Base-by-base conservation (phyloP, 352 stramenopile genomes). In the Globisporangium polare region DNA sequence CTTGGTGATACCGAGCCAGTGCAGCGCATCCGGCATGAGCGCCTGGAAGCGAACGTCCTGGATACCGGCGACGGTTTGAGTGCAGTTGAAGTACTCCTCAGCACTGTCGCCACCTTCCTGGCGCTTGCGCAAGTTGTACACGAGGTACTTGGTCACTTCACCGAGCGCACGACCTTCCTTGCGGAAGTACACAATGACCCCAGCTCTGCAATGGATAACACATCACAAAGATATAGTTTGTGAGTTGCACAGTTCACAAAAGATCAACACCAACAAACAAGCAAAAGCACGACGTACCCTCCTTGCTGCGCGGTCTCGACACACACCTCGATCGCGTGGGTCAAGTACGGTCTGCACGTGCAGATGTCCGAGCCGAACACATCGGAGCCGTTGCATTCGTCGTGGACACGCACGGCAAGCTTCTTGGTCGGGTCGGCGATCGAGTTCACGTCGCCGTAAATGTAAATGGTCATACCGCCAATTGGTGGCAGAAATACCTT, bases 131-230 rank as follows among this genome's bases (percentile, higher is more conserved):
- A 98, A 90, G 76, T 99, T 99, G 88, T 99, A 99, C 18, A 99
- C 97, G 18, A 99, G 76, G 75, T 99, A 99, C 74, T 99, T 99
- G 39, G 97, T 99, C 26, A 99, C 97, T 83, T 99, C 97, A 45
- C 97, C 97, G 10, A 99, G 80, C 24, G 92, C 95, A 37, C 97
- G 83, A 31, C 97, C 97, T 75, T 99, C 97, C 75, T 99, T 99
- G 18, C 97, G 94, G 73, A 97, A 99, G 73, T 99, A 99, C 53
- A 99, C 94, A 59, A 99, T 97, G 53, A 99, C 83, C 41, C 97
- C 97, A 62, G 86, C 92, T 46, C 86, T 95, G 24, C 42, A 55
- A 51, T 33, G 18, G 10, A 26, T 27, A 17, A 66, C 15, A 57
- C 3, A 53, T 33, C 9, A 33, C 53, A 37, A 15, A 46, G 8